Base-by-base conservation (phyloP, 352 stramenopile genomes). In the Globisporangium mamillatum region DNA sequence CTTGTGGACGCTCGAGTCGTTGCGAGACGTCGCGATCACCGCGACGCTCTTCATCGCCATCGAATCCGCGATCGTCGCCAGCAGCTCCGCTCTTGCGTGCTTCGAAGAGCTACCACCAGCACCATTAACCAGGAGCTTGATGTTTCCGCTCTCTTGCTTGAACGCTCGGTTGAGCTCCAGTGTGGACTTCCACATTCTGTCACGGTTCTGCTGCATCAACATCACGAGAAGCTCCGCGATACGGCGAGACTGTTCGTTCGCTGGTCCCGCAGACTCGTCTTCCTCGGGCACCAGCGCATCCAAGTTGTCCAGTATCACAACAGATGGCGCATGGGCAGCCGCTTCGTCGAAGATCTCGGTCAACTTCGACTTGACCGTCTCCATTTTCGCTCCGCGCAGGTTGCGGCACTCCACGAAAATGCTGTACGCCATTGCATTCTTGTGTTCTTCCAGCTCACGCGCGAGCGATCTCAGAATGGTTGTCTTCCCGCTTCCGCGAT, bases 351-450 rank as follows among this genome's bases (percentile, higher is more conserved):
- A 92, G 8, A 81, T 63, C 25, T 84, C 79, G 8, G 63, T 81
- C 7, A 97, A 46, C 20, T 78, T 78, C n/a, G 69, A 63, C 69
- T 95, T 93, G 9, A 96, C 88, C 16, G 75, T 78, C 27, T 94
- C 81, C 90, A 96, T 97, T 71, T 95, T 96, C n/a, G 91, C 69
- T 10, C 90, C 90, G 32, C 87, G 81, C 58, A 96, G 74, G 50
- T 83, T 82, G 8, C 88, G 77, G 60, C 90, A 96, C 2, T 92
- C 77, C 1, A 94, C 71, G 18, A 75, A 73, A 32, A 87, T 71
- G 29, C 77, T 83, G 20, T 77, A 74, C 20, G 75, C 81, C 54
- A 83, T 72, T 50, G 76, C 80, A 18, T 74, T 69, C 8, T 67
- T 66, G 38, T 78, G 77, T 1, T 54, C 63, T 48, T 72, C 48